Base-by-base conservation (phyloP, 2,329 filamentous ascomycete species). In the Aspergillus proliferans region DNA sequence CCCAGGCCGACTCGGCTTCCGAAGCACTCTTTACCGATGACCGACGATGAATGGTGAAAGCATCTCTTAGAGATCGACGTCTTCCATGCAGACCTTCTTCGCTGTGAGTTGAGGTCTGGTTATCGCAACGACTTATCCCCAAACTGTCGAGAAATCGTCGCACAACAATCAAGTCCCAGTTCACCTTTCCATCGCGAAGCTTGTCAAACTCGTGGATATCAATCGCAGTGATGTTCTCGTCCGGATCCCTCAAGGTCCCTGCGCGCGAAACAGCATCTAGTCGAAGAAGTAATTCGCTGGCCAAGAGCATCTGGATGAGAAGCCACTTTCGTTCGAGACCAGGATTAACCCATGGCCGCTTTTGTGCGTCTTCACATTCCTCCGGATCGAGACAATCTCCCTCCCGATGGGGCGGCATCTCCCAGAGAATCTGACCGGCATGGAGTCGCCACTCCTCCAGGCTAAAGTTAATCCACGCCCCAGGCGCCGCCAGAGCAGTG, bases 141-240 rank as follows among this genome's bases (percentile, higher is more conserved):
- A 81, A 64, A 45, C 75, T 79, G 40, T 79, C 73, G 28, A 80
- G 62, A 45, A 81, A 80, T 2, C 75, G 69, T 19, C 76, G 71
- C 6, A 75, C 76, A 15, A 78, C 67, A 2, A 82, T 68, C 21
- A 82, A 61, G 60, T 81, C 78, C 79, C 79, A 82, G 46, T 79
- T 73, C 4, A 77, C 67, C 55, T 82, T 81, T 4, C 68, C 65
- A n/a, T 71, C 75, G 48, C 75, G 72, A 40, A 76, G 58, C 19
- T 67, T 67, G 43, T 74, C 69, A 46, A 79, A 76, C 6, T 70
- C 65, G 18, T 69, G 60, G 12, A 77, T 64, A 45, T 79, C 74
- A 21, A 70, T 61, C 1, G 63, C 57, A 1, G 69, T 73, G 39
- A 79, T 61, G 30, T 63, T 58, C 21, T 68, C 64, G 6, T 66